Evolutionary conservation across 805 yeast species (phyloP), one percentile per base, ranked within the genome.

Genomic region (Maudiozyma serrabonitensis): DNA sequence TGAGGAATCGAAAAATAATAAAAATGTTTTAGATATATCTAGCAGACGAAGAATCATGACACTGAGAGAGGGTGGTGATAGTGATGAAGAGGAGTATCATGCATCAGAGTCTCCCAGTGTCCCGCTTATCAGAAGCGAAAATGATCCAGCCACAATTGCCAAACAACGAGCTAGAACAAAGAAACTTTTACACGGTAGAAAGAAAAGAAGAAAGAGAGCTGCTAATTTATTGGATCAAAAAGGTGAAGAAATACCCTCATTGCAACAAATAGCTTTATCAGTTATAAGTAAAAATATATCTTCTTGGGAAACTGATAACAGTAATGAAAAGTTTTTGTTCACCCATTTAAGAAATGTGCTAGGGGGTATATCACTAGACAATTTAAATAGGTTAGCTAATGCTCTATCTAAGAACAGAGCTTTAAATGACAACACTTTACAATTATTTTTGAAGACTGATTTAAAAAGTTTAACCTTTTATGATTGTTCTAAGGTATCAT

Each of bases 401-500:
- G 89, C 95, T 51, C 65, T 93, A 31, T 81, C 93, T 21, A 81
- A 86, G 50, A 93, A 90, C 66, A 69, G 99, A 47, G 84, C 93
- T 0, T 69, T 93, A 45, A 79, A 83, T 58, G 81, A 84, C 54
- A 69, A 75, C 16, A 89, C 97, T 0, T 64, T 90, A 62, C 69
- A 81, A 43, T 70, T 93, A 45, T 91, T 93, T 60, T 68, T 93
- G 47, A 79, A 80, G 44, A 75, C 87, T 0, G 72, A 75, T 15
- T 62, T 80, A 45, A 75, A 67, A 49, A 63, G 68, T 3, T 67
- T 93, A 28, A 85, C 85, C 53, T 80, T 93, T 54, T 87, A 95
- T 89, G 99, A 93, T 67, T 93, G 99, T 64, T 88, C 96, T 0
- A 81, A 80, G 45, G 73, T 93, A 16, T 78, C 80, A 23, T 74